Evolutionary conservation across 805 yeast species (phyloP).

Genomic region (Saturnispora sanitii): DNA sequence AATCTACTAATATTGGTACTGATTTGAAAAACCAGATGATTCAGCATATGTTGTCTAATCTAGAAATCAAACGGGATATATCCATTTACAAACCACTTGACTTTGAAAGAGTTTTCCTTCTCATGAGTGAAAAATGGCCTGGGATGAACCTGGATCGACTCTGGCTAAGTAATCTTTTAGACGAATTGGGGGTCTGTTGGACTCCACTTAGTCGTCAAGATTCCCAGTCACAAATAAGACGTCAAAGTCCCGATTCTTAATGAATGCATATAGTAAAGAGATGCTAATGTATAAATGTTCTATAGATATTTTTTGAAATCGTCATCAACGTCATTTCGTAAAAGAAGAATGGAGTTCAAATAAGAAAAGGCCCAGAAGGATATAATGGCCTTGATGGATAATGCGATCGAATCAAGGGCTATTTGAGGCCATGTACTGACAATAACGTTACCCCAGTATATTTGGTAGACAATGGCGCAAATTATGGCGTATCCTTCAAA

Average conservation of each 20-base stretch:
- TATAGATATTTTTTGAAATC: conserved; percentile 23
- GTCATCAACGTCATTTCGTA: conserved; percentile 19
- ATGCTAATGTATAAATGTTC: neutral
- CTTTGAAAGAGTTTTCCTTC: conserved; percentile 12
- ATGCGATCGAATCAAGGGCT: conserved; percentile 12
- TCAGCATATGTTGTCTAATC: conserved; percentile 12
- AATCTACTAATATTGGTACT: conserved; percentile 6
- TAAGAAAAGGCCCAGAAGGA: conserved; percentile 15
- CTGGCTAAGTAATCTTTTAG: conserved; percentile 20
- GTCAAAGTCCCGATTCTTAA: too few relatives aligned
- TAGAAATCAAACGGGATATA: conserved; percentile 14
- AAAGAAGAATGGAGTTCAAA: conserved; percentile 18
- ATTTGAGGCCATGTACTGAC: conserved; percentile 1
- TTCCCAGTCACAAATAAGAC: too few relatives aligned
- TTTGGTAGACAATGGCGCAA: conserved; percentile 2
- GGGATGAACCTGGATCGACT: conserved; percentile 15
- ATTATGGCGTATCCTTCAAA: conserved; percentile 12
- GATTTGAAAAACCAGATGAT: conserved; percentile 15
- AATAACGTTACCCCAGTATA: conserved; percentile 2
- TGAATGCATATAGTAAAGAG: neutral
- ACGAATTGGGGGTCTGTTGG: conserved; percentile 23
- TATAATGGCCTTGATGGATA: conserved; percentile 14
- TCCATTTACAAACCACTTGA: conserved; percentile 21
- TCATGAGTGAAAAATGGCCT: conserved; percentile 13
- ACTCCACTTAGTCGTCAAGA: conserved; percentile 10